Percentiles rank a stretch among this genome's conserved stretches.
phyloP scores from a whole-genome alignment of 2,329 filamentous ascomycete species.

The Epichloe sibirici region DNA sequence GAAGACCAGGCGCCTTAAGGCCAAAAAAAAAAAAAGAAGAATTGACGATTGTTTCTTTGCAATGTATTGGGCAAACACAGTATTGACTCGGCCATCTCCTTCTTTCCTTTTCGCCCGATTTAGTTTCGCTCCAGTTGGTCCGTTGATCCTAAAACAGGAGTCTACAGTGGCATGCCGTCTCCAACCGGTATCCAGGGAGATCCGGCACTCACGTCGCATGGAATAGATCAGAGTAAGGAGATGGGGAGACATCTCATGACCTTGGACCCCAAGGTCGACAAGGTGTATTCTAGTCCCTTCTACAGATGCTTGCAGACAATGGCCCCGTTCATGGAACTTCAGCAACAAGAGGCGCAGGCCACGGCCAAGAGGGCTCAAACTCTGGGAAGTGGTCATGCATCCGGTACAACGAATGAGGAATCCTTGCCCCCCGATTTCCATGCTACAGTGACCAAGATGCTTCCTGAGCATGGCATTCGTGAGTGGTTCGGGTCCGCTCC shows the following conservation, averaged over 20 bases:
- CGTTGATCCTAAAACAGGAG: slow-evolving; percentile 68
- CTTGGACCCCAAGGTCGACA: slow-evolving; percentile 55
- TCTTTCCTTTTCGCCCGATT: background rate
- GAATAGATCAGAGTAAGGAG: slow-evolving; percentile 71
- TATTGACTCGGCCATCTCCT: background rate
- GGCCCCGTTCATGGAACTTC: slow-evolving; percentile 48
- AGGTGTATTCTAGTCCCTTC: slow-evolving; percentile 74
- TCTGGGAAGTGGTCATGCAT: background rate
- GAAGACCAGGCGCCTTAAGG: background rate
- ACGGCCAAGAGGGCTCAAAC: background rate
- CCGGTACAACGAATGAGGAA: background rate
- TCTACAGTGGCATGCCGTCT: slow-evolving; percentile 62
- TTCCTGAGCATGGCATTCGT: slow-evolving; percentile 48
- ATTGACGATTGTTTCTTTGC: slow-evolving; percentile 4
- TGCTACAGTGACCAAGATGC: slow-evolving; percentile 26
- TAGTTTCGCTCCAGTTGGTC: slow-evolving; percentile 88
- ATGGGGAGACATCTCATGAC: slow-evolving; percentile 53
- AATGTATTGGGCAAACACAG: background rate
- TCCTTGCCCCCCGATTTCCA: background rate
- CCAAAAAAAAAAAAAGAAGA: background rate
- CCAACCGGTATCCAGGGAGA: slow-evolving; percentile 85
- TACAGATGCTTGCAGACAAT: slow-evolving; percentile 83
- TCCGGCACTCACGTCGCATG: slow-evolving; percentile 75
- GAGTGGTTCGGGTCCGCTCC: slow-evolving; percentile 88
- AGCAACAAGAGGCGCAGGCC: slow-evolving; percentile 10